Evolutionary conservation across 441 rosid species (phyloP), one percentile per base, ranked within the genome.

Genomic region (Adansonia madagascariensis): DNA sequence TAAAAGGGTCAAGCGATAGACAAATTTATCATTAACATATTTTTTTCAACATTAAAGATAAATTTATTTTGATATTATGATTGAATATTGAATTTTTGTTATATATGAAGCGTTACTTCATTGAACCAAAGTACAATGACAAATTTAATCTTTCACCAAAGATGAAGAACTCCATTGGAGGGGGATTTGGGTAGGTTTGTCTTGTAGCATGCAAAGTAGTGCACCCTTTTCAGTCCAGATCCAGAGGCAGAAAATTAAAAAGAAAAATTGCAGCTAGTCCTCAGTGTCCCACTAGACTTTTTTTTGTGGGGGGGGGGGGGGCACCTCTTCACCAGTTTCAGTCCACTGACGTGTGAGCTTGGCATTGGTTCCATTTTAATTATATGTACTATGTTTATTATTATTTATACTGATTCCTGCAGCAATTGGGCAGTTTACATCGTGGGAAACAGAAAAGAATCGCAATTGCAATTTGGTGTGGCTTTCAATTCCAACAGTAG

Each of bases 171-270:
- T 56, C 24, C 61, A 17, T 56, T 24, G 15, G 11, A 47, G 49
- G 49, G 52, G 24, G 22, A 59, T 24, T 61, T 61, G 27, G 65
- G 17, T 22, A 61, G 41, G 65, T 61, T 61, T 61, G 65, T 61
- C 41, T 4, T 5, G 9, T 12, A 61, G 65, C 65, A 24, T 12
- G 27, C 65, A 61, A 61, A 22, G 43, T 12, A 50, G 55, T 50
- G 55, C 55, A 8, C 12, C 14, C 3, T 10, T 1, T 20, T 7
- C 2, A 22, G 63, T 24, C 27, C 27, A 24, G 27, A 24, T 22
- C 35, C 63, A 22, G 63, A 59, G 35, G 1, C 41, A 60, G 65
- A 39, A 59, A 60, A 18, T 8, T 55, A 6, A 56, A 56, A 55
- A 6, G 18, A 6, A 59, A 59, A 20, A 4, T 20, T 12, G 5